These are phyloP conservation scores for Rhytidiadelphus loreus DNA, from an alignment of 225 moss, liverwort and hornwort species.

Conservation along the genomic window DNA sequence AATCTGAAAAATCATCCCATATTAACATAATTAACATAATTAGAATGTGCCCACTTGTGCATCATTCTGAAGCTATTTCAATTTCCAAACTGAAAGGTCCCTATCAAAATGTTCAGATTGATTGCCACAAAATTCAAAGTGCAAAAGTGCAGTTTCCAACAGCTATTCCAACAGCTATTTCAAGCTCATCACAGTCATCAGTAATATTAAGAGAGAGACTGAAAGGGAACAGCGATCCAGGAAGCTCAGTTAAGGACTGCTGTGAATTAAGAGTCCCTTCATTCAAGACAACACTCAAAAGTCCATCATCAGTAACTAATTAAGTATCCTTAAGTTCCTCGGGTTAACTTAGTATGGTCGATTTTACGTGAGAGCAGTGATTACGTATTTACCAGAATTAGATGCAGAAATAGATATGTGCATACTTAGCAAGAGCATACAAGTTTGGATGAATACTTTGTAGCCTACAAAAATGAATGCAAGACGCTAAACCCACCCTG, in stretches of 20 bases:
- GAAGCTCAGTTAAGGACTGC: neutral
- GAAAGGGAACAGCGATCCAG: neutral
- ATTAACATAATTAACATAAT: no score
- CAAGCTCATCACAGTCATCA: neutral
- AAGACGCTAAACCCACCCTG: no score
- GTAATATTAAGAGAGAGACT: neutral
- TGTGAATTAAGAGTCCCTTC: neutral
- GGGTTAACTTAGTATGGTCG: no score
- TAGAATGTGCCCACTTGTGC: no score
- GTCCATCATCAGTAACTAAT: neutral
- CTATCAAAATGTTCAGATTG: neutral
- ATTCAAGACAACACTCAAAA: neutral
- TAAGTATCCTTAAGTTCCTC: neutral
- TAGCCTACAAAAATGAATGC: neutral
- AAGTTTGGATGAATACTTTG: neutral
- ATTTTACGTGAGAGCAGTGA: neutral
- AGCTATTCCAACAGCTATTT: neutral
- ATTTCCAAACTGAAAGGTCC: neutral
- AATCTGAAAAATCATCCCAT: rapidly evolving
- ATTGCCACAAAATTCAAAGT: neutral
- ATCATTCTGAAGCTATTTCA: neutral
- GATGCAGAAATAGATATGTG: neutral
- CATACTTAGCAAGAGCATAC: neutral
- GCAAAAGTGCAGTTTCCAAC: neutral
- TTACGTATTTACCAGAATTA: neutral